A percentile compares a stretch with the other conserved stretches of the same genome.
Conservation (phyloP, 805 yeast species). For the Komagataella kurtzmanii region DNA sequence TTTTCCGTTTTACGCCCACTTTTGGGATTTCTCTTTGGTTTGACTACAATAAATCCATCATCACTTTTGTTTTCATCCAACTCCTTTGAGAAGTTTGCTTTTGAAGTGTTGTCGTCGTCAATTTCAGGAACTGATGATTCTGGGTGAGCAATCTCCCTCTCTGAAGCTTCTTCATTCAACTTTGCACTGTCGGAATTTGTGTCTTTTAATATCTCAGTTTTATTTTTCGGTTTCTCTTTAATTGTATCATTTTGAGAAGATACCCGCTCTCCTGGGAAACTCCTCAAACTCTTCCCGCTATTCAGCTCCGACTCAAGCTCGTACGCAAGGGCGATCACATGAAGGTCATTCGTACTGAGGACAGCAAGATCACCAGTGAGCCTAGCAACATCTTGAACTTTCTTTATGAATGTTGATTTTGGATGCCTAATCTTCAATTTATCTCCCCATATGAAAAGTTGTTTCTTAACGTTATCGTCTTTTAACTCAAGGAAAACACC, state of each 20-base stretch:
- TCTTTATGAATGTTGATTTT: conserved; percentile 40
- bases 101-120: conserved; percentile 1
- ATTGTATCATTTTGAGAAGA: conserved; percentile 6
- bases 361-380: conserved; percentile 88
- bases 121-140: conserved; percentile 1
- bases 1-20: conserved; percentile 1
- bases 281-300: conserved; percentile 59
- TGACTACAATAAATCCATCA: neutral
- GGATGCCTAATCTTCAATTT: conserved; percentile 67
- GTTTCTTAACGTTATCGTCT: conserved; percentile 75
- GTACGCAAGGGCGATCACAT: conserved; percentile 81
- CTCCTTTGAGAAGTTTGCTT: neutral
- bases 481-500: conserved; percentile 79
- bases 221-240: conserved; percentile 10
- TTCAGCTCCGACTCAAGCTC: conserved; percentile 69
- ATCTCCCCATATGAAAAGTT: conserved; percentile 73
- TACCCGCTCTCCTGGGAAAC: conserved; percentile 44
- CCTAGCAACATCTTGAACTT: conserved; percentile 65
- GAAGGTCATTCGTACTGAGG: conserved; percentile 82
- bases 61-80: neutral
- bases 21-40: neutral
- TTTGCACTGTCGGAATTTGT: neutral
- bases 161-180: neutral
- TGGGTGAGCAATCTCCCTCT: neutral
- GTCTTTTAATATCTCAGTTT: neutral